Evolutionary conservation across 2,329 filamentous ascomycete genomes (phyloP).

Genomic region (Didymosphaeria variabile): DNA sequence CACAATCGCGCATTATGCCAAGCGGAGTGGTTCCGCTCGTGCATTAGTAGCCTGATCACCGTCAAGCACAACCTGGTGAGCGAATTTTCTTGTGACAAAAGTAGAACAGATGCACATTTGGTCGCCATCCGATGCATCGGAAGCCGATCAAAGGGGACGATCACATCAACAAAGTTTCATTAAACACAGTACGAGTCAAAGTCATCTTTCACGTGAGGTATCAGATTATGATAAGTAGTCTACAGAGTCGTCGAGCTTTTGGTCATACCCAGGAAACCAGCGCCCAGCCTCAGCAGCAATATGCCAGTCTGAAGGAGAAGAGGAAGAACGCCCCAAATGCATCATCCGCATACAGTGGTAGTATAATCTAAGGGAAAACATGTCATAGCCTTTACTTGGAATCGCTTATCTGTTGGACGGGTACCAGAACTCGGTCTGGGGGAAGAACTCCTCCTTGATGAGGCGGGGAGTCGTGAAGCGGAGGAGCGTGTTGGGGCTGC

Average conservation of each 20-base stretch:
- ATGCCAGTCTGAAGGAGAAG: background rate
- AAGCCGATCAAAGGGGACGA: no score
- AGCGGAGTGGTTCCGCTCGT: slow-evolving; percentile 5
- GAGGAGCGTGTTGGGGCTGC: slow-evolving; percentile 59
- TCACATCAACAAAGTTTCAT: no score
- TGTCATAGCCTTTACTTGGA: background rate
- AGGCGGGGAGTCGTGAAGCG: slow-evolving; percentile 63
- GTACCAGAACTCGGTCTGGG: slow-evolving; percentile 57
- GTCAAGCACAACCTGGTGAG: background rate
- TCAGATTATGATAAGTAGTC: background rate
- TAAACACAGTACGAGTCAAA: no score
- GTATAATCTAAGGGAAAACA: background rate
- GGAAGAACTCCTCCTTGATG: slow-evolving; percentile 64
- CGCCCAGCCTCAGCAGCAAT: background rate
- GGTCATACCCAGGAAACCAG: background rate
- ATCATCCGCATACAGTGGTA: background rate
- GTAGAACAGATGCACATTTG: background rate
- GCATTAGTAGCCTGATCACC: slow-evolving; percentile 6
- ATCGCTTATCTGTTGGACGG: slow-evolving; percentile 55
- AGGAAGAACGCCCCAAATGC: background rate
- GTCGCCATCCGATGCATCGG: no score
- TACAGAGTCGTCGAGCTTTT: background rate
- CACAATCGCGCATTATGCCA: background rate
- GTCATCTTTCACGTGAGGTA: background rate
- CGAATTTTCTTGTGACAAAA: background rate